Percentiles rank a stretch among this genome's conserved stretches.
phyloP scores from a whole-genome alignment of 2,329 filamentous ascomycete species.

The Neocucurbitaria cava region DNA sequence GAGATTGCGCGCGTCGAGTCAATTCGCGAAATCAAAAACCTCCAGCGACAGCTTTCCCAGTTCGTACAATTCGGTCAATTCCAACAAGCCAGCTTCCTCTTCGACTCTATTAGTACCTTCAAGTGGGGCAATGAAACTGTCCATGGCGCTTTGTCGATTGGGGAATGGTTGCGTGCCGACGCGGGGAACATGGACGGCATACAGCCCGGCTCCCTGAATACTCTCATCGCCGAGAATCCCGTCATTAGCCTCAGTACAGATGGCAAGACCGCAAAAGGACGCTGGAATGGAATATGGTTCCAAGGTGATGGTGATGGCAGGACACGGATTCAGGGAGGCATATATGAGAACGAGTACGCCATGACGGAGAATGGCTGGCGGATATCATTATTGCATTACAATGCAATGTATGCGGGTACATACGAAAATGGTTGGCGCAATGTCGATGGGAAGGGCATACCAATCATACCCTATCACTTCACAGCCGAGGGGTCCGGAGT shows the following conservation, averaged over 20 bases:
- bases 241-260: constrained; percentile 25
- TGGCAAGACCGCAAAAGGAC: constrained; percentile 24
- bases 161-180: constrained; percentile 22
- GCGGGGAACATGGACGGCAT: constrained; percentile 27
- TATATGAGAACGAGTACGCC: constrained; percentile 33
- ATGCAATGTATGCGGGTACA: constrained; percentile 28
- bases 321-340: constrained; percentile 30
- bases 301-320: constrained; percentile 25
- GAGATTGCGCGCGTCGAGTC: constrained; percentile 28
- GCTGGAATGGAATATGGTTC: constrained; percentile 35
- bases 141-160: constrained; percentile 13
- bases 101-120: constrained; percentile 23
- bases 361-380: constrained; percentile 18
- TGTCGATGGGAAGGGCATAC: constrained; percentile 17
- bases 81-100: constrained; percentile 18
- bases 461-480: constrained; percentile 33
- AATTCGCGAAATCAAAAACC: constrained; percentile 32
- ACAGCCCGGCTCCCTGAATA: constrained; percentile 22
- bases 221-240: constrained; percentile 28
- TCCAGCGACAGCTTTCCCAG: constrained; percentile 27
- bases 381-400: constrained; percentile 26
- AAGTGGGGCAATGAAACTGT: constrained; percentile 27
- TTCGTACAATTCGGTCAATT: constrained; percentile 27
- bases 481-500: constrained; percentile 27
- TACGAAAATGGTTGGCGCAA: constrained; percentile 31